Evolutionary conservation across 2,329 filamentous ascomycete species (phyloP).

Genomic region (Fusarium sp.): DNA sequence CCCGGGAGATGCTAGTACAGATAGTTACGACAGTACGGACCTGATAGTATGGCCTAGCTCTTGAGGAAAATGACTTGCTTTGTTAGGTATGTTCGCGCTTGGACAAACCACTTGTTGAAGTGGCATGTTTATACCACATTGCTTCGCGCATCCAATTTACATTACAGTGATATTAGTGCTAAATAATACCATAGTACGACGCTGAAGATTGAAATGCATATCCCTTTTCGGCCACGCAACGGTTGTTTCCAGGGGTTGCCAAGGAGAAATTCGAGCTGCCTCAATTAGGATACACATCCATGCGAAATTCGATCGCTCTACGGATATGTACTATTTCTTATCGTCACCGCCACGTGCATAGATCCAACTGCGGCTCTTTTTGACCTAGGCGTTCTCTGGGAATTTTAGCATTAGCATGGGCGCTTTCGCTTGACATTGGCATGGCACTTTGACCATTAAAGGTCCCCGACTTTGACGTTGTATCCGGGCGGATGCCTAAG

Average conservation of each 20-base stretch:
- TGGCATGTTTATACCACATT: constrained; percentile 35
- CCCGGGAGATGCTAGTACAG: constrained; percentile 37
- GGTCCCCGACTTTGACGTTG: constrained; percentile 32
- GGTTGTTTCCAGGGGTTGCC: constrained; percentile 24
- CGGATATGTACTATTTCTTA: not conserved
- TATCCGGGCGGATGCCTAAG: constrained; percentile 27
- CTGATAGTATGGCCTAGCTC: constrained; percentile 15
- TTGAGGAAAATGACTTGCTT: no score
- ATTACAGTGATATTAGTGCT: constrained; percentile 1
- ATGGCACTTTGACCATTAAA: constrained; percentile 30
- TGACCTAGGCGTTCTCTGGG: not conserved
- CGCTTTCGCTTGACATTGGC: constrained; percentile 7
- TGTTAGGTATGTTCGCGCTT: no score
- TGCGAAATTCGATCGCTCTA: constrained; percentile 27
- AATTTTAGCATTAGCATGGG: constrained; percentile 3
- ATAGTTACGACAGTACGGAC: constrained; percentile 10
- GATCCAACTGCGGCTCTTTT: constrained; percentile 43
- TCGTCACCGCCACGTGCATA: constrained; percentile 44
- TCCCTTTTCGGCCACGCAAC: constrained; percentile 2
- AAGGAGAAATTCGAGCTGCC: constrained; percentile 36
- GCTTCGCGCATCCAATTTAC: constrained; percentile 11
- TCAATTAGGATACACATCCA: constrained; percentile 39
- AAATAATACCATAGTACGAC: not conserved
- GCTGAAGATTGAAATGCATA: not conserved
- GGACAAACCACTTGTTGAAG: constrained; percentile 1